phyloP scores from a whole-genome alignment of 73 alveolate species.

The Paramecium sonneborni region DNA sequence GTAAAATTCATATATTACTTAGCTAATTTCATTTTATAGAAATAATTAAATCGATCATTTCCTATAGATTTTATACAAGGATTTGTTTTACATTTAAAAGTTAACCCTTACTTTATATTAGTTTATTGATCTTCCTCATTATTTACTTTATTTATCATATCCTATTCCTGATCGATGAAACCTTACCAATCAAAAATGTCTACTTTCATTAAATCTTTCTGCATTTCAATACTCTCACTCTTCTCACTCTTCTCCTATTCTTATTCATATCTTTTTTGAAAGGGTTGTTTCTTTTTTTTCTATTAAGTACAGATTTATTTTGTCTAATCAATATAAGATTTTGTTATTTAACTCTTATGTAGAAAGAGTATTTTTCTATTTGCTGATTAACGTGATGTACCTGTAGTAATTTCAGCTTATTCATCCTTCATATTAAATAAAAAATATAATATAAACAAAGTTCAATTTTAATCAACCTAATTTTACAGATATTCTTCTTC shows the following conservation, averaged over 20 bases:
- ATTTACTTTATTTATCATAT: not conserved
- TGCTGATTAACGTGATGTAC: not conserved
- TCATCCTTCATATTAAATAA: not conserved
- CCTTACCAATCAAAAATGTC: conserved; percentile 17
- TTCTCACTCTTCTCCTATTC: not conserved
- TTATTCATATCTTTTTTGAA: not conserved
- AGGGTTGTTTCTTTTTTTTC: not conserved
- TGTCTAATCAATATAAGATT: not conserved
- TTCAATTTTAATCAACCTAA: not conserved
- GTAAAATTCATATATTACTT: not conserved
- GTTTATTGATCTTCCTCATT: not conserved
- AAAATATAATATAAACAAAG: not conserved
- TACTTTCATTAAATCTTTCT: not conserved
- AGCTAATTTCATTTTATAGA: conserved; percentile 11
- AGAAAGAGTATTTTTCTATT: not conserved
- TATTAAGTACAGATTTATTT: not conserved
- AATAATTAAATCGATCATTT: not conserved
- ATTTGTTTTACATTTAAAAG: not conserved
- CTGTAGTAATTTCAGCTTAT: not conserved
- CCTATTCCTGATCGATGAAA: not conserved
- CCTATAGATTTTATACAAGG: not conserved
- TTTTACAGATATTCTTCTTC: not conserved
- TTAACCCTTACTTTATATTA: not conserved
- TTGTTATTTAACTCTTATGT: not conserved
- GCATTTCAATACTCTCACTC: not conserved